Percentiles rank a stretch among this genome's conserved stretches.
Conservation (phyloP, 495 filamentous ascomycete genomes). For the Cryomyces antarcticus region DNA sequence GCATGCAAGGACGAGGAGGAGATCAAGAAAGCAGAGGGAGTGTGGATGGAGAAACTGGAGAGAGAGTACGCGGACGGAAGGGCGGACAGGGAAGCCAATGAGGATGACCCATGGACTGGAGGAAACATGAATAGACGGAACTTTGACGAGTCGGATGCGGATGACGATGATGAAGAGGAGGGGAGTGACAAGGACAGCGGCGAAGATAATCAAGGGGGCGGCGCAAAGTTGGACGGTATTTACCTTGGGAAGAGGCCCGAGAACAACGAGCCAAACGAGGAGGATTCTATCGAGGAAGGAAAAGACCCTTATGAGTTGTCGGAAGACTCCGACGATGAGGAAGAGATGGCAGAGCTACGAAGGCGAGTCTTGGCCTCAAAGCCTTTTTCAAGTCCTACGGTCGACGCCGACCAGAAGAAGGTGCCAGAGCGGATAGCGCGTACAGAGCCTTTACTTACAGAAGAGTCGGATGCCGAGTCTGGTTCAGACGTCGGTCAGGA, state of each 20-base stretch:
- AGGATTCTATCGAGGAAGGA: constrained; percentile 10
- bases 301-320: constrained; percentile 50
- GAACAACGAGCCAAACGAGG: constrained; percentile 27
- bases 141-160: constrained; percentile 30
- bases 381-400: constrained; percentile 49
- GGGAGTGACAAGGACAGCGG: constrained; percentile 15
- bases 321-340: constrained; percentile 61
- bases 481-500: constrained; percentile 12
- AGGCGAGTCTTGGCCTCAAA: constrained; percentile 70
- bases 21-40: constrained; percentile 68
- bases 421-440: constrained; percentile 33
- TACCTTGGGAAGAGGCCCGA: no score
- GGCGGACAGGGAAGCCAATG: constrained; percentile 34
- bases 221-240: no score
- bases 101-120: constrained; percentile 56
- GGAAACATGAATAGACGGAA: constrained; percentile 63
- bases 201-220: constrained; percentile 5
- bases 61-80: constrained; percentile 69
- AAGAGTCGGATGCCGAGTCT: constrained; percentile 54
- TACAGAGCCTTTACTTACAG: constrained; percentile 7
- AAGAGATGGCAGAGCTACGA: constrained; percentile 80
- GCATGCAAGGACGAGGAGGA: constrained; percentile 64
- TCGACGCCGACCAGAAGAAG: constrained; percentile 26
- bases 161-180: constrained; percentile 30
- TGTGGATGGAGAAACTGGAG: constrained; percentile 79